These are phyloP conservation scores for Claviceps africana DNA, from an alignment of 2,329 filamentous ascomycete species.

Conservation along the genomic window DNA sequence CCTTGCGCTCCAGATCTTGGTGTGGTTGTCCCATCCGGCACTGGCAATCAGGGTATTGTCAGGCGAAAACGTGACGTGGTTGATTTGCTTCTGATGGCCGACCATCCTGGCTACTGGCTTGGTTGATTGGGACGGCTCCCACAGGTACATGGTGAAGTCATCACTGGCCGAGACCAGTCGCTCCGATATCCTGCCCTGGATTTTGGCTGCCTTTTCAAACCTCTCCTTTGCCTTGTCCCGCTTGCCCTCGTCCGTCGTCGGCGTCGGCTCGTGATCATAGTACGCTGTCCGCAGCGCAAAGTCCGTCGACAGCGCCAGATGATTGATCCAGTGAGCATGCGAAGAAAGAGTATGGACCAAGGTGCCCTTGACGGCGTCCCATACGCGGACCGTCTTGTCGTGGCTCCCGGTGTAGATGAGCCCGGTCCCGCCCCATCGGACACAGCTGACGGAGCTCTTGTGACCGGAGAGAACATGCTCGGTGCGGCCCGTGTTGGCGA, in stretches of 20 bases:
- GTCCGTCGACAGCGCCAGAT: conserved; percentile 85
- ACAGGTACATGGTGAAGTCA: conserved; percentile 93
- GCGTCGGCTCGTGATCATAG: conserved; percentile 66
- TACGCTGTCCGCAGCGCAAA: conserved; percentile 76
- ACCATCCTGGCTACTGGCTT: conserved; percentile 80
- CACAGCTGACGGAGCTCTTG: conserved; percentile 77
- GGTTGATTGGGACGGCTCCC: conserved; percentile 64
- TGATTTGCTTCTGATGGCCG: conserved; percentile 95
- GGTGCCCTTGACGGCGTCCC: conserved; percentile 68
- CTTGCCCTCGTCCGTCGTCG: conserved; percentile 55
- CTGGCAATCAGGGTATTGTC: conserved; percentile 81
- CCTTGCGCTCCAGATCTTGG: conserved; percentile 77
- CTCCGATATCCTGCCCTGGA: conserved; percentile 66
- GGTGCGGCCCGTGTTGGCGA: conserved; percentile 61
- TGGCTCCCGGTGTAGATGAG: conserved; percentile 74
- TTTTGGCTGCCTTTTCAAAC: conserved; percentile 71
- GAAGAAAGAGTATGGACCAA: conserved; percentile 64
- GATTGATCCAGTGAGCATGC: conserved; percentile 93
- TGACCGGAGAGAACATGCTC: conserved; percentile 80
- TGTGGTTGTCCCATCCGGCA: conserved; percentile 84
- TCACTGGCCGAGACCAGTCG: conserved; percentile 81
- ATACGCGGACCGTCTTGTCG: conserved; percentile 85
- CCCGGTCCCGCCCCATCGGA: conserved; percentile 87
- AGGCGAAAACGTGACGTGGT: conserved; percentile 87
- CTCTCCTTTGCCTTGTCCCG: conserved; percentile 61